Evolutionary conservation across 768 basidiomycete species (phyloP).

Genomic region (Cystoderma amianthinum): DNA sequence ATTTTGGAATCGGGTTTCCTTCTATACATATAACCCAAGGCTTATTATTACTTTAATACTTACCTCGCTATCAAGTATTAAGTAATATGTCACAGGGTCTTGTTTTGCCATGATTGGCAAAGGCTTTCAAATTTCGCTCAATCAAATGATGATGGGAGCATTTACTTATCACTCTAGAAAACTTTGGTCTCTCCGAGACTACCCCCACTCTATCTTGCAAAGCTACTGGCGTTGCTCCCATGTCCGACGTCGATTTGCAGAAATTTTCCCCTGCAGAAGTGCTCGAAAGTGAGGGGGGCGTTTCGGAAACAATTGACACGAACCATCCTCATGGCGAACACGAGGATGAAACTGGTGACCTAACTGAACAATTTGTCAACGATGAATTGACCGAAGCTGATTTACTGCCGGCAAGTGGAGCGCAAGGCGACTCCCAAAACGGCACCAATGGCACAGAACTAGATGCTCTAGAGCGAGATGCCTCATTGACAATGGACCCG

Average conservation of each 20-base stretch:
- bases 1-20: too few relatives aligned
- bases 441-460: neutral
- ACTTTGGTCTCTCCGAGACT: neutral
- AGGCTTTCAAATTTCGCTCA: too few relatives aligned
- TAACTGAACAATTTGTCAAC: neutral
- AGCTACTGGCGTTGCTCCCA: too few relatives aligned
- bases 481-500: neutral
- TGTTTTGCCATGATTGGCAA: too few relatives aligned
- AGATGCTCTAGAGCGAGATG: neutral
- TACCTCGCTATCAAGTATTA: too few relatives aligned
- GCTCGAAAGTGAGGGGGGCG: neutral
- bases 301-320: neutral
- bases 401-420: neutral
- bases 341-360: neutral
- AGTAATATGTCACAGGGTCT: too few relatives aligned
- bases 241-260: constrained; percentile 2
- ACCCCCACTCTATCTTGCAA: constrained; percentile 1
- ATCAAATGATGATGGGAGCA: too few relatives aligned
- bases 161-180: too few relatives aligned
- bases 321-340: constrained; percentile 2
- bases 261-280: neutral
- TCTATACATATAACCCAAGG: too few relatives aligned
- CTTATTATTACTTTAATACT: too few relatives aligned
- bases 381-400: neutral
- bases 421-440: neutral